Evolutionary conservation across 2,329 filamentous ascomycete species (phyloP), one percentile per base, ranked within the genome.

Genomic region (Fonsecaea monophora): DNA sequence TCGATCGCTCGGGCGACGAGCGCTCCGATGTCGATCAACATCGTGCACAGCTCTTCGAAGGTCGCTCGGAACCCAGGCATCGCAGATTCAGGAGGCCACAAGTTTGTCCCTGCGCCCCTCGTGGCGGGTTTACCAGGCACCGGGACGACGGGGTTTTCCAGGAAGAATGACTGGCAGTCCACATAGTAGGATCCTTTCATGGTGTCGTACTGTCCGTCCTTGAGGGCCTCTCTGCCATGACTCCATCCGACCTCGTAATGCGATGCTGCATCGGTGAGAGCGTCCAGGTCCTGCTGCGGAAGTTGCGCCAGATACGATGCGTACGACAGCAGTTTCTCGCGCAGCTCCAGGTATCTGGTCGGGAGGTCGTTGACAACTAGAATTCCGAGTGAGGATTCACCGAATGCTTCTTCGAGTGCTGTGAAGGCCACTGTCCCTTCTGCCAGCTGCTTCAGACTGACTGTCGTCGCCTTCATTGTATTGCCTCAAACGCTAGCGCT

Each of bases 1-100:
- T 97, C 94, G 78, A 94, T 97, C 2, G 91, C 92, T n/a, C 89
- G 83, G 0, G 95, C 94, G 4, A 98, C 94, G 5, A 97, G 83
- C 3, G 90, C 91, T 1, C 92, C 94, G 0, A 90, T 91, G 74
- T 97, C 92, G 71, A 98, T 96, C 73, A 98, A 92, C 68, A 97
- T 81, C 0, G 82, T 83, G 78, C 93, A 97, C 30, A 98, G 85
- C 53, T 87, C 83, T 71, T 94, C 90, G 70, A 96, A 87, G 0
- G 88, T 87, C 40, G 82, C 79, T 66, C 87, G 86, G 80, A 97
- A 97, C 0, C 90, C 91, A 0, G 92, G 91, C 1, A 98, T 83
- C 0, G 87, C 82, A 2, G 82, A 78, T 45, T 68, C 66, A 34
- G 55, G 12, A 0, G 94, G 94, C 94, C 94, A 98, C 65, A 96